Conservation (phyloP, 1,284 basidiomycete species). For the Rhodotorula glutinis region DNA sequence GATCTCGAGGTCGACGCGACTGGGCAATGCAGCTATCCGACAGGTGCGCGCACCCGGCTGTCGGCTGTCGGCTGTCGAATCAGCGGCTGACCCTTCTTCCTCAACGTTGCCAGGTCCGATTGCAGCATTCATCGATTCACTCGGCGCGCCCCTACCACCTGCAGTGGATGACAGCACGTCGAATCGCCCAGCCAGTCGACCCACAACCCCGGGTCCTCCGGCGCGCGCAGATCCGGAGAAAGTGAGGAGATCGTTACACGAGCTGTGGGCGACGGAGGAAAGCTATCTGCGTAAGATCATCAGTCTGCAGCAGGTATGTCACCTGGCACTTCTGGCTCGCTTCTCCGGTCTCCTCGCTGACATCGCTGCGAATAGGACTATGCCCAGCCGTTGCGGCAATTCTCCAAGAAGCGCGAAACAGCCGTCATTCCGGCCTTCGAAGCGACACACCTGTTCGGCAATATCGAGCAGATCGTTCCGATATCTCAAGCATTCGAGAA, state of each 20-base stretch:
- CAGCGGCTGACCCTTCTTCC: too few species aligned
- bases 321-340: too few species aligned
- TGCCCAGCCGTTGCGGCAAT: slow-evolving; percentile 25
- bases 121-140: slow-evolving; percentile 23
- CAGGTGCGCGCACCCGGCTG: slow-evolving; percentile 4
- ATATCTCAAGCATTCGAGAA: slow-evolving; percentile 23
- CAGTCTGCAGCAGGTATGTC: slow-evolving; percentile 20
- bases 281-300: slow-evolving; percentile 31
- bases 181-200: background rate
- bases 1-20: slow-evolving; percentile 5
- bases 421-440: slow-evolving; percentile 28
- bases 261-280: slow-evolving; percentile 30
- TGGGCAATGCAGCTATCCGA: slow-evolving; percentile 10
- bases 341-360: background rate
- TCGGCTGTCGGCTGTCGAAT: background rate
- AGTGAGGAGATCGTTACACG: slow-evolving; percentile 25
- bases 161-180: background rate
- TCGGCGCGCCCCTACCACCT: slow-evolving; percentile 15
- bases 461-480: slow-evolving; percentile 36
- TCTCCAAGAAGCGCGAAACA: slow-evolving; percentile 24
- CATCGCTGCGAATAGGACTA: slow-evolving; percentile 13
- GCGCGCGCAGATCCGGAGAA: slow-evolving; percentile 25
- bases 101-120: background rate
- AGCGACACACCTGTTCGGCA: slow-evolving; percentile 33
- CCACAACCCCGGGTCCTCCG: slow-evolving; percentile 22